Evolutionary conservation across 257 asterid species (phyloP).

Genomic region (Solanum ossicruentum): DNA sequence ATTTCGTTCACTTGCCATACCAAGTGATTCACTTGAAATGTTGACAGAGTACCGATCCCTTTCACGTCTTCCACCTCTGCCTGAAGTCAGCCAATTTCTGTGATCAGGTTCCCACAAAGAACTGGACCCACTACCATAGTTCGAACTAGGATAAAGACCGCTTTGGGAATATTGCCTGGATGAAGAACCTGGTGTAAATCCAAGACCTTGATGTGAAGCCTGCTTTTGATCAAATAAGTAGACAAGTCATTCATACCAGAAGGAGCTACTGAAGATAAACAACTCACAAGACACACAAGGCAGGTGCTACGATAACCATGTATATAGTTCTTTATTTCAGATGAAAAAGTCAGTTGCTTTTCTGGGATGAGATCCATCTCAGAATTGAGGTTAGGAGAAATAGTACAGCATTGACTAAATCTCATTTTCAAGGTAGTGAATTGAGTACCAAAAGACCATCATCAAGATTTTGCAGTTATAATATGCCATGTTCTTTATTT

Average conservation of each 20-base stretch:
- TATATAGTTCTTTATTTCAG: neutral
- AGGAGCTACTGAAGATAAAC: neutral
- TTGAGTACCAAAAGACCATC: neutral
- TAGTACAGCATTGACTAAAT: neutral
- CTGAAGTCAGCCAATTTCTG: slow-evolving; percentile 37
- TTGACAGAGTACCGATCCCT: slow-evolving; percentile 48
- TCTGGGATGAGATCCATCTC: neutral
- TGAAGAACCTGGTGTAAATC: slow-evolving; percentile 49
- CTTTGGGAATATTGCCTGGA: slow-evolving; percentile 43
- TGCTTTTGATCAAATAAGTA: slow-evolving; percentile 12
- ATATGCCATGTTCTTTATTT: neutral
- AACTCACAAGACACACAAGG: neutral
- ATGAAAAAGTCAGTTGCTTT: neutral
- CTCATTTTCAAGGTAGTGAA: neutral
- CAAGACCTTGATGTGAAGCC: slow-evolving; percentile 69
- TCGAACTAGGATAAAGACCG: slow-evolving; percentile 44
- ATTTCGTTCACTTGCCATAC: slow-evolving; percentile 63
- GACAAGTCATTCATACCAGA: neutral
- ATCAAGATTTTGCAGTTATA: neutral
- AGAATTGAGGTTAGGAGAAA: neutral
- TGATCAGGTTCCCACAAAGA: slow-evolving; percentile 33
- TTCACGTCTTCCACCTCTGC: slow-evolving; percentile 74
- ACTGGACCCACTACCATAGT: slow-evolving; percentile 38
- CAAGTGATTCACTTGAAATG: slow-evolving; percentile 47
- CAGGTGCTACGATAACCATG: neutral